A percentile compares a stretch with the other conserved stretches of the same genome.
Conservation (phyloP, 1,284 basidiomycete genomes). For the Cryptococcus sp. region DNA sequence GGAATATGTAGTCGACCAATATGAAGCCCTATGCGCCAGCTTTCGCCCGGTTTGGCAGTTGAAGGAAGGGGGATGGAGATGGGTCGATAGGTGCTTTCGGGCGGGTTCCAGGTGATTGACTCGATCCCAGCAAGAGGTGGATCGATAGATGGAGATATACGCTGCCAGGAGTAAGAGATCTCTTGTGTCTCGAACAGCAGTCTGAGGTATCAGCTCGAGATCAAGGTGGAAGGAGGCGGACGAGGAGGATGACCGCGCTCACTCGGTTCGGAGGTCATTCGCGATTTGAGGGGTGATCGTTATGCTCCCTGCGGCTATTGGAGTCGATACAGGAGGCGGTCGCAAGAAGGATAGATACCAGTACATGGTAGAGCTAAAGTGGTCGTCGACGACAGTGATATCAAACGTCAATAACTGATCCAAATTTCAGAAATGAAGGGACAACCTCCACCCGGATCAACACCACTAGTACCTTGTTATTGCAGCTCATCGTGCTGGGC, state of each 20-base stretch:
- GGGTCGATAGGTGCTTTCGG: constrained; percentile 63
- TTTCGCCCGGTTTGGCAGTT: constrained; percentile 52
- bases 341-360: constrained; percentile 48
- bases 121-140: background rate
- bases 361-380: constrained; percentile 45
- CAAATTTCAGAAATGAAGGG: too few relatives aligned
- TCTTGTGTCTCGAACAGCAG: constrained; percentile 34
- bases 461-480: too few relatives aligned
- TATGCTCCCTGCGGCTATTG: constrained; percentile 19
- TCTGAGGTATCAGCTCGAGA: constrained; percentile 13
- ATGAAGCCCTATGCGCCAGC: constrained; percentile 59
- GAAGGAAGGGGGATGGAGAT: constrained; percentile 60
- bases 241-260: constrained; percentile 9
- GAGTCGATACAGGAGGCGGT: constrained; percentile 37
- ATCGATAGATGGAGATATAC: constrained; percentile 7
- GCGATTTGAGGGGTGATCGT: constrained; percentile 46
- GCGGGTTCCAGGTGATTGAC: constrained; percentile 51
- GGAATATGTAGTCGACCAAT: background rate
- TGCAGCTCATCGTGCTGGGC: too few relatives aligned
- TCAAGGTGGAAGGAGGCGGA: too few relatives aligned
- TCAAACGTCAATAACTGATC: too few relatives aligned
- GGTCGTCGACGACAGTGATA: too few relatives aligned
- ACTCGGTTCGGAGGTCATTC: constrained; percentile 48
- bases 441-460: too few relatives aligned
- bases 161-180: constrained; percentile 39